Evolutionary conservation across 2,329 filamentous ascomycete species (phyloP).

Genomic region (Colletotrichum endophyticum): DNA sequence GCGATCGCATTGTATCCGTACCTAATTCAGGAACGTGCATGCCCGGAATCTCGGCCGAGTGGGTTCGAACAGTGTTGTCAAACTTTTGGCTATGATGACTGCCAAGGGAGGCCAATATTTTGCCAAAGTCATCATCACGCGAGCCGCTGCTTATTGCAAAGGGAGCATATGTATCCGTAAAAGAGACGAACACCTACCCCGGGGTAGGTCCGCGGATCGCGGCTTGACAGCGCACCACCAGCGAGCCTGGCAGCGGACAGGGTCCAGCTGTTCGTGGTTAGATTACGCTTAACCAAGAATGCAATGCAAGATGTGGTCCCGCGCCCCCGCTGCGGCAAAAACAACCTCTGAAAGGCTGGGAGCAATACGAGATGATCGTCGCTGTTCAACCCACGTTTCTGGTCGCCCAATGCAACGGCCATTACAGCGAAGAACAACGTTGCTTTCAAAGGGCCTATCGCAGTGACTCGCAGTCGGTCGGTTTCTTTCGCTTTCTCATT

Average conservation of each 20-base stretch:
- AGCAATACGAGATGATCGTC: slow-evolving; percentile 16
- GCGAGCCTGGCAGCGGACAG: not conserved
- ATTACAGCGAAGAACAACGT: not conserved
- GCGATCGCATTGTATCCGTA: not conserved
- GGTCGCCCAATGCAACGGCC: not conserved
- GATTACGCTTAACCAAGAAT: not conserved
- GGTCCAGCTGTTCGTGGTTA: not conserved
- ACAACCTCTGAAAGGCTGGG: not conserved
- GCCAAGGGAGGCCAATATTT: not conserved
- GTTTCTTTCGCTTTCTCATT: not conserved
- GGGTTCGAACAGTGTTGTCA: not conserved
- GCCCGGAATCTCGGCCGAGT: not conserved
- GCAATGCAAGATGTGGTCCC: not conserved
- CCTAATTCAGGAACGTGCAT: not conserved
- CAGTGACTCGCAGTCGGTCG: not conserved
- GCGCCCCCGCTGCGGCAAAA: not conserved
- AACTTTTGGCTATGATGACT: not conserved
- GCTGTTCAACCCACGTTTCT: not conserved
- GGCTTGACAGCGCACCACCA: not conserved
- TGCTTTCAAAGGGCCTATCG: not conserved
- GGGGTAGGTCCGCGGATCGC: not conserved
- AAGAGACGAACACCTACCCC: not conserved
- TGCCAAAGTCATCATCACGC: not conserved
- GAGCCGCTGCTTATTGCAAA: not conserved
- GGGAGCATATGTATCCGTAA: no score